Base-by-base conservation (phyloP, 1,284 basidiomycete species). In the Ustilago curta region DNA sequence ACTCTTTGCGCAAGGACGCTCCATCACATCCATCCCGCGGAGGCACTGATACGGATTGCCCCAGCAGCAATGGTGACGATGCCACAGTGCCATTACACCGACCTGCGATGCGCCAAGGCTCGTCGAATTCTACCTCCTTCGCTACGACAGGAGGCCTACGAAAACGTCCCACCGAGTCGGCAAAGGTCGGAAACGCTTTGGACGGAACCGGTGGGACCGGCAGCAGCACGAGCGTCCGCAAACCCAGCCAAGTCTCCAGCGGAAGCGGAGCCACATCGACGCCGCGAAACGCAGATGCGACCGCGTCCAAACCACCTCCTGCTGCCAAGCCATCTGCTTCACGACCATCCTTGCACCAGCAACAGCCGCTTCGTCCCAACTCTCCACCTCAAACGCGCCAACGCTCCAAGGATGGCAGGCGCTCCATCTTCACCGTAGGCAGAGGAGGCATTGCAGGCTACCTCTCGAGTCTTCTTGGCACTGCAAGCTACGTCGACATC, bases 381-480 rank as follows among this genome's bases (percentile, higher is more conserved):
- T 40, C 55, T 18, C 35, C 40, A 6, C 67, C 53, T 8, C 58
- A 57, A 12, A 37, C 44, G 18, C 49, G 53, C 6, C 48, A 62
- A 9, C 59, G 62, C 25, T 31, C 37, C 39, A 70, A 61, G 37
- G 67, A 74, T 4, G 71, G 62, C 32, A 66, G 64, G 37, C 74
- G 71, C 9, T 80, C 80, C 32, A 84, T 99, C 31, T 99, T 96
- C 85, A 96, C 93, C 1, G 93, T 97, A 25, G 97, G 96, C 8
- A 72, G 82, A 80, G 96, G 96, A 60, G 96, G 97, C 0, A 96
- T 99, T 59, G 96, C 96, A 2, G 97, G 97, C 4, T 99, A 99
- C 85, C 88, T 99, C n/a, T 93, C 95, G 16, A 95, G 95, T 0
- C 88, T 99, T 5, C 93, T 93, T 69, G 92, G 91, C 64, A 93